These are phyloP conservation scores for Mycena kentingensis DNA, from an alignment of 768 basidiomycete genomes.

Conservation along the genomic window DNA sequence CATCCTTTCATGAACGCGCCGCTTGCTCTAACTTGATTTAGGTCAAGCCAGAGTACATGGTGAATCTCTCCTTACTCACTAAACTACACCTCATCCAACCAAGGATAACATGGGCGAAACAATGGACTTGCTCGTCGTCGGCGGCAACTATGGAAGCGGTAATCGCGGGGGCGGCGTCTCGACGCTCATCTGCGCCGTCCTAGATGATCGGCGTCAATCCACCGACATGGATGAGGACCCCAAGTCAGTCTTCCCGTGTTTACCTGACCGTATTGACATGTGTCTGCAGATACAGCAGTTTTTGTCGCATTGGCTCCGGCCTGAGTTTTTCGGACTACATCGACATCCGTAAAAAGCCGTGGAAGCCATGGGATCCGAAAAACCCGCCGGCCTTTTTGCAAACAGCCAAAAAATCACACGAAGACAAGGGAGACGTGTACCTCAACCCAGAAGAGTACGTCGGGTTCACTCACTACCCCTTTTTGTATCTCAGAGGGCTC, in stretches of 20 bases:
- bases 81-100: not conserved
- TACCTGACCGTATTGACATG: not conserved
- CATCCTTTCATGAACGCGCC: not conserved
- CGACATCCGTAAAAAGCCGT: slow-evolving; percentile 80
- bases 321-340: slow-evolving; percentile 84
- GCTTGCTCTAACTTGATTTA: slow-evolving; percentile 24
- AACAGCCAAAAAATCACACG: slow-evolving; percentile 59
- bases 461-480: not conserved
- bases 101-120: slow-evolving; percentile 93
- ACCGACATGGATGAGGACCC: slow-evolving; percentile 61
- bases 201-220: slow-evolving; percentile 62
- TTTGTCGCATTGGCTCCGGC: slow-evolving; percentile 90
- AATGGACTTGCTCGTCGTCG: slow-evolving; percentile 88
- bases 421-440: slow-evolving; percentile 90
- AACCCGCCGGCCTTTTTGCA: slow-evolving; percentile 70
- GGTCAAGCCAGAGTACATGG: slow-evolving; percentile 90
- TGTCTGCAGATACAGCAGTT: slow-evolving; percentile 70
- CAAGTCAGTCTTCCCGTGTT: slow-evolving; percentile 45
- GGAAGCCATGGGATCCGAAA: slow-evolving; percentile 79
- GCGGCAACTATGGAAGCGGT: slow-evolving; percentile 90
- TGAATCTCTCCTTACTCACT: slow-evolving; percentile 30
- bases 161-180: slow-evolving; percentile 88
- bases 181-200: slow-evolving; percentile 84
- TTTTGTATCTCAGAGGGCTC: not conserved
- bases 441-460: slow-evolving; percentile 85